phyloP scores from a whole-genome alignment of 2,329 filamentous ascomycete species.

The Diplodia mutila region DNA sequence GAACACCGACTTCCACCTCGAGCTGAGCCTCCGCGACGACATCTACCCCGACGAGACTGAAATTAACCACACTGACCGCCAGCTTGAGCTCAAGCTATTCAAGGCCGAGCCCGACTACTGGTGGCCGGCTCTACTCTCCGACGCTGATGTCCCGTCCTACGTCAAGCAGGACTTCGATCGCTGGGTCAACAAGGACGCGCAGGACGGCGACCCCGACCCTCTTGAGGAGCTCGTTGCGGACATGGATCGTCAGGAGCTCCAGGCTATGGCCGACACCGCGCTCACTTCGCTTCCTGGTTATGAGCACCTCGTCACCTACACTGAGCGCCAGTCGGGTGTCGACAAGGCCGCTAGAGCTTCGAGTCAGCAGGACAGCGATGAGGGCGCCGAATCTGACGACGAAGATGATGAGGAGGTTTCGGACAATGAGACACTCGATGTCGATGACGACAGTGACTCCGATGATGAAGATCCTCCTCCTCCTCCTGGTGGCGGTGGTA shows the following conservation, averaged over 20 bases:
- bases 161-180: slow-evolving; percentile 15
- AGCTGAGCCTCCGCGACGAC: neutral
- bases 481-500: neutral
- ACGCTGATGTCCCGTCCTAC: neutral
- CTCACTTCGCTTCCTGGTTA: neutral
- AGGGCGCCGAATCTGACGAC: neutral
- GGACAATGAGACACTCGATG: neutral
- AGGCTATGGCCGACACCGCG: neutral
- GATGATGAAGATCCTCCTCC: neutral
- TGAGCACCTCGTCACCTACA: neutral
- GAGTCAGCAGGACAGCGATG: neutral
- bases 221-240: neutral
- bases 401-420: neutral
- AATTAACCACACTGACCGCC: slow-evolving; percentile 5
- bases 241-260: neutral
- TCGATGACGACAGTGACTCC: neutral
- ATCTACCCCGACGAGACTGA: neutral
- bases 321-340: neutral
- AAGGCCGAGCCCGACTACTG: slow-evolving; percentile 16
- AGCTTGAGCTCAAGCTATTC: slow-evolving; percentile 3
- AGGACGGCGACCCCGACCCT: slow-evolving; percentile 7
- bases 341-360: no score
- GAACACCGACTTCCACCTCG: neutral
- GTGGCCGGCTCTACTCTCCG: slow-evolving; percentile 4
- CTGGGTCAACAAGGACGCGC: slow-evolving; percentile 1